Percentiles rank a stretch among this genome's conserved stretches.
Evolutionary conservation across 768 basidiomycete species (phyloP).

Genomic region (Austroboletus eburneus): DNA sequence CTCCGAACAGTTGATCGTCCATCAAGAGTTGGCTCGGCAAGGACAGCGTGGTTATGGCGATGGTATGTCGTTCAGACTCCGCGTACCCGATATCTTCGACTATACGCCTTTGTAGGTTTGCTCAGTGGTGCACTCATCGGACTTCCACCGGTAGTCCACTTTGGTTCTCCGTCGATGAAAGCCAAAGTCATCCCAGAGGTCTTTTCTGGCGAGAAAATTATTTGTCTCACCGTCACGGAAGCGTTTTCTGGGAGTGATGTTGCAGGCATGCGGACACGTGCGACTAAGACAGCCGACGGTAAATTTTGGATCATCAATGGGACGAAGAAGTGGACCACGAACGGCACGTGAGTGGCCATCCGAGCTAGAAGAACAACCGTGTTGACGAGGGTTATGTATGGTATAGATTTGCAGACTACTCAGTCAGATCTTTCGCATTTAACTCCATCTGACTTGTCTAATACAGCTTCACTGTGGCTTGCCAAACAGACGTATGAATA

Average conservation of each 20-base stretch:
- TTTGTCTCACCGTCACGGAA: background rate
- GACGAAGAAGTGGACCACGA: constrained; percentile 87
- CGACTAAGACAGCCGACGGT: constrained; percentile 76
- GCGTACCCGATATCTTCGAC: background rate
- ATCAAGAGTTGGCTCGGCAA: constrained; percentile 69
- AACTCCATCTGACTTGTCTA: background rate
- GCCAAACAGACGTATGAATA: background rate
- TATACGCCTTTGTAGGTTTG: constrained; percentile 34
- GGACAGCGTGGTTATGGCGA: constrained; percentile 78
- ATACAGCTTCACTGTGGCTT: background rate
- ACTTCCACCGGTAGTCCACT: constrained; percentile 71
- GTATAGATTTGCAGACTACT: background rate
- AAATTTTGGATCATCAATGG: constrained; percentile 82
- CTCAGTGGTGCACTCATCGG: constrained; percentile 44
- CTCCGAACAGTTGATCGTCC: constrained; percentile 57
- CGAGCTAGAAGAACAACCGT: background rate
- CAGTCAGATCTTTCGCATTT: background rate
- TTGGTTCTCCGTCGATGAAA: constrained; percentile 56
- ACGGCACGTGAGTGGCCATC: constrained; percentile 46
- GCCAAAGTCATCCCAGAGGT: background rate
- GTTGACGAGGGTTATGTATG: background rate
- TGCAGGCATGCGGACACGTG: constrained; percentile 70
- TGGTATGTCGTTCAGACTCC: constrained; percentile 36
- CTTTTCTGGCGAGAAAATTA: background rate
- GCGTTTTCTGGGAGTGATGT: constrained; percentile 56